Evolutionary conservation across 805 yeast genomes (phyloP).

Genomic region (Cyberlindnera americana): DNA sequence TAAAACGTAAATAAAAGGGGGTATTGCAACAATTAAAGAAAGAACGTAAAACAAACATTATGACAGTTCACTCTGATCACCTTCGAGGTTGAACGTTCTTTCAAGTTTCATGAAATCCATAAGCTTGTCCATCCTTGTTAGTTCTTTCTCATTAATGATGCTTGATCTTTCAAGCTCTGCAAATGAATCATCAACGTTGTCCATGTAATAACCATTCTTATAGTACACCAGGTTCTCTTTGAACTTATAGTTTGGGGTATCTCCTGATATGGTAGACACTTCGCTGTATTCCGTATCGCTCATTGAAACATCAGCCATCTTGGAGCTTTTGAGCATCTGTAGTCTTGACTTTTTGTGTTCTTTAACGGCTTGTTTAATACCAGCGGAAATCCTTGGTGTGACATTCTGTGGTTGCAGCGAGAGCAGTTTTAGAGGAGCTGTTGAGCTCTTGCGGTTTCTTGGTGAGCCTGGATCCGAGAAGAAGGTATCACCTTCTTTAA

Average conservation of each 20-base stretch:
- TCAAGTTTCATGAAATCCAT: conserved; percentile 25
- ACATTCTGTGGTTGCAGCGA: conserved; percentile 1
- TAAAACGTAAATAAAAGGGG: neutral
- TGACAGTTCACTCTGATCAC: neutral
- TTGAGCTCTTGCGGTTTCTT: conserved; percentile 4
- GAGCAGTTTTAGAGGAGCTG: conserved; percentile 2
- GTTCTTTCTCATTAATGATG: conserved; percentile 21
- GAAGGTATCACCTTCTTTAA: neutral
- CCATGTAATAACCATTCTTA: conserved; percentile 27
- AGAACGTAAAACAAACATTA: neutral
- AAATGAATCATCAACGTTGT: conserved; percentile 23
- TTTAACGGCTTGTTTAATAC: conserved; percentile 26
- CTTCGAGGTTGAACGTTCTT: conserved; percentile 11
- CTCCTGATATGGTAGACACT: conserved; percentile 24
- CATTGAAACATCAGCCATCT: conserved; percentile 10
- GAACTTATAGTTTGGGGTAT: conserved; percentile 27
- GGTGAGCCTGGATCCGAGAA: conserved; percentile 19
- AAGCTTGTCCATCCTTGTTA: conserved; percentile 19
- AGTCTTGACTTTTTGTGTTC: conserved; percentile 25
- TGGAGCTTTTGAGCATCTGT: conserved; percentile 17
- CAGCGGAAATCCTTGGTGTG: conserved; percentile 25
- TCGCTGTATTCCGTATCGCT: conserved; percentile 29
- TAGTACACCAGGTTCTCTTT: conserved; percentile 23
- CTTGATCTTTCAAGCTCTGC: conserved; percentile 21
- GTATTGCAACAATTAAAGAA: too few relatives aligned